Evolutionary conservation across 305 asterid genomes (phyloP).

Genomic region (Rubia peregrina): DNA sequence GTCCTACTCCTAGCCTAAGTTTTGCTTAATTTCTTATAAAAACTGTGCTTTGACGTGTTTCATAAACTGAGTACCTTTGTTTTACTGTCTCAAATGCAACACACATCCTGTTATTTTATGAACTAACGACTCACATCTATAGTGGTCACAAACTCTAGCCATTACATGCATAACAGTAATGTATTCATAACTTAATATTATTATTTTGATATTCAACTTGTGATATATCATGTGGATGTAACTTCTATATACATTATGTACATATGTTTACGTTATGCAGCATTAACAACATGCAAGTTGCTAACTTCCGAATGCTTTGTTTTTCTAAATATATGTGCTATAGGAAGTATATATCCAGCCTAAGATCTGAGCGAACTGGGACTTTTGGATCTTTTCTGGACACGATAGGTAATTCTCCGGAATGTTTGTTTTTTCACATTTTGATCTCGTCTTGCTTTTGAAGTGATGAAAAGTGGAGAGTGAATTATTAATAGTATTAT

Average conservation of each 20-base stretch:
- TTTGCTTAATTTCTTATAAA: background rate
- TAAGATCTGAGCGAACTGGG: conserved; percentile 73
- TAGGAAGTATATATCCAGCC: conserved; percentile 93
- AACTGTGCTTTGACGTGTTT: background rate
- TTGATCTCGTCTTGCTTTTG: background rate
- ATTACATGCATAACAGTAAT: too few species aligned
- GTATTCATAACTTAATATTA: background rate
- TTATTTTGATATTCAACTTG: background rate
- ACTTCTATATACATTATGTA: background rate
- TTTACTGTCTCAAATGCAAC: conserved; percentile 1
- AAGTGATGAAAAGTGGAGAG: background rate
- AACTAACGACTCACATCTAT: background rate
- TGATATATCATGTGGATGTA: background rate
- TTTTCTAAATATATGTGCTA: conserved; percentile 7
- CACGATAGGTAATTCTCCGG: conserved; percentile 46
- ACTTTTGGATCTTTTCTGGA: conserved; percentile 60
- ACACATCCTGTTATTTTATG: background rate
- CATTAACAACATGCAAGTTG: background rate
- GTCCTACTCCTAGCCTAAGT: conserved; percentile 24
- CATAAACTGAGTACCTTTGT: background rate
- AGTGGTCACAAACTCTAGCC: background rate
- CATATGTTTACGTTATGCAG: background rate
- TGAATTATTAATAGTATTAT: background rate
- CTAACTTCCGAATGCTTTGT: background rate
- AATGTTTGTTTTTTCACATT: conserved; percentile 4